Percentiles rank a stretch among this genome's conserved stretches.
Conservation (phyloP, 2,329 filamentous ascomycete genomes). For the Fusarium papillatum region DNA sequence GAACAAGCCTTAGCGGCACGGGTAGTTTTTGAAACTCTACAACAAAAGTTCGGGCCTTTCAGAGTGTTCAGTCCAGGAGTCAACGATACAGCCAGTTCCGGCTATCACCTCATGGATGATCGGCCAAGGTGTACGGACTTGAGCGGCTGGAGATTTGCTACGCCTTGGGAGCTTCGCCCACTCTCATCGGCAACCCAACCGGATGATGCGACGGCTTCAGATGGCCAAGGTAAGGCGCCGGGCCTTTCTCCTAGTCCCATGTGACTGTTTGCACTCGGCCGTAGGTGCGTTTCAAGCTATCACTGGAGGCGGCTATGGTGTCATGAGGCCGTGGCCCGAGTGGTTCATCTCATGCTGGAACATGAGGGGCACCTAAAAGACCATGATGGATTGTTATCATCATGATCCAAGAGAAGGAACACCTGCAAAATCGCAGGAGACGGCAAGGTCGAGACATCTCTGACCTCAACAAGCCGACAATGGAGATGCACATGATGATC, state of each 20-base stretch:
- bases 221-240: background rate
- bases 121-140: background rate
- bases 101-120: background rate
- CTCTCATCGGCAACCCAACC: background rate
- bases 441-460: background rate
- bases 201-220: background rate
- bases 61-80: background rate
- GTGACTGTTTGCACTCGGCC: background rate
- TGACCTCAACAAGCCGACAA: background rate
- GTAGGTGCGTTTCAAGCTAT: background rate
- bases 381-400: background rate
- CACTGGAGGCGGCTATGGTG: background rate
- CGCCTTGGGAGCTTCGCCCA: no score
- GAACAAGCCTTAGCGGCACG: no score
- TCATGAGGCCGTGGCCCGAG: background rate
- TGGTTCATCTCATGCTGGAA: background rate
- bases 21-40: background rate
- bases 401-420: background rate
- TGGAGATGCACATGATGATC: background rate
- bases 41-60: background rate
- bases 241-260: conserved; percentile 1
- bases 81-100: background rate
- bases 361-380: background rate
- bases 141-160: background rate
- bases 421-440: background rate